These are phyloP conservation scores for Mycena citricolor DNA, from an alignment of 1,284 basidiomycete species.

Conservation along the genomic window DNA sequence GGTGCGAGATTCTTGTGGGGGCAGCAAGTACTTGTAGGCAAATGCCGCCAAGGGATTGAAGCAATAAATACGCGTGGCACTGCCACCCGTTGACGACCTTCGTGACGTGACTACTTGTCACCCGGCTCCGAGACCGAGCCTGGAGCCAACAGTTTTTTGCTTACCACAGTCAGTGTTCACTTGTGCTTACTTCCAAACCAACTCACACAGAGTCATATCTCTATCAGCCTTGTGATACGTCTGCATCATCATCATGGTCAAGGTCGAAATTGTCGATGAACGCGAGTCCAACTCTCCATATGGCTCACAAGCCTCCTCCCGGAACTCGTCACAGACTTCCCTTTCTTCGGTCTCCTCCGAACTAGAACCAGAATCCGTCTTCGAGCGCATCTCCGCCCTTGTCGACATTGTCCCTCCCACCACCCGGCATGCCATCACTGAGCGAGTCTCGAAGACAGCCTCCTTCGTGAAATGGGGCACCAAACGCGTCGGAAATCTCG, in stretches of 20 bases:
- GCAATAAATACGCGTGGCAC: too few relatives aligned
- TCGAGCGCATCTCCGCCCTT: conserved; percentile 88
- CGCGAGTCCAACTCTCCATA: conserved; percentile 76
- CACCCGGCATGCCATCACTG: conserved; percentile 76
- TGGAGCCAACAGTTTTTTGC: too few relatives aligned
- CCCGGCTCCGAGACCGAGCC: too few relatives aligned
- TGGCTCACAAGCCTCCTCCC: conserved; percentile 62
- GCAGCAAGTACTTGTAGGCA: too few relatives aligned
- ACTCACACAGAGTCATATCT: too few relatives aligned
- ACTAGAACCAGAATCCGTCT: conserved; percentile 73
- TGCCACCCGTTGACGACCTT: too few relatives aligned
- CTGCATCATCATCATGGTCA: conserved; percentile 62
- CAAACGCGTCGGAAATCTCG: conserved; percentile 81
- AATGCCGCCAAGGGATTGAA: too few relatives aligned
- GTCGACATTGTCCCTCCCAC: conserved; percentile 94
- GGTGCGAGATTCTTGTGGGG: too few relatives aligned
- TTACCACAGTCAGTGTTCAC: too few relatives aligned
- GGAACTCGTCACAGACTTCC: conserved; percentile 66
- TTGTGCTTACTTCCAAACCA: too few relatives aligned
- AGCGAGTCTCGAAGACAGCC: conserved; percentile 60
- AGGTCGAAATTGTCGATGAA: conserved; percentile 81
- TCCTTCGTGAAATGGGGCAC: conserved; percentile 63
- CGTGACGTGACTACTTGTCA: too few relatives aligned
- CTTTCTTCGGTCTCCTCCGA: conserved; percentile 76
- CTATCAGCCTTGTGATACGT: conserved; percentile 15